Evolutionary conservation across 305 asterid species (phyloP), one percentile per base, ranked within the genome.

Genomic region (Vinca major): DNA sequence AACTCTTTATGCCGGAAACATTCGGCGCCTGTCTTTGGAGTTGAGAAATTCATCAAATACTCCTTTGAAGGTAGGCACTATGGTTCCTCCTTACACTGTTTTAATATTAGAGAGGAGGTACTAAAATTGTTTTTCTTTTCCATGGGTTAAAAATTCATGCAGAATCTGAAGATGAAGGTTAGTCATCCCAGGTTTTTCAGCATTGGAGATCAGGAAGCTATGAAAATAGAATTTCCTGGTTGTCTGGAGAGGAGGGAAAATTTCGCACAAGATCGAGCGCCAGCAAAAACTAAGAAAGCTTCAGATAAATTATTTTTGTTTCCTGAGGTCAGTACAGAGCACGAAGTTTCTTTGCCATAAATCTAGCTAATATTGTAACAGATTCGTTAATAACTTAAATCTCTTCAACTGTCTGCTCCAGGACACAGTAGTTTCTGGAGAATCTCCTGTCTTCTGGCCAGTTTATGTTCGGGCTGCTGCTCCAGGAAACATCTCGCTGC

Each of bases 391-490:
- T 67, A 72, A 50, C 62, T 71, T 72, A 41, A 54, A 36, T 66
- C 69, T 57, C 66, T 69, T 54, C 16, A 53, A 40, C 71, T n/a
- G 67, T 71, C 54, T 80, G 76, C 71, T 79, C 67, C 78, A 94
- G 99, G 80, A 75, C 51, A 72, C 82, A 47, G 62, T 84, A 72
- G 79, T 84, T 80, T 74, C 78, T 19, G 81, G 82, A 82, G 88
- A 84, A 78, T 60, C 76, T 53, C 91, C 96, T 6, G 62, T 88
- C 71, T 77, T 67, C 74, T 91, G 95, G 95, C 96, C 96, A 73
- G 93, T 94, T 60, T 94, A 96, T 97, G 85, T 94, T 82, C 85
- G 99, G 78, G 99, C 97, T 62, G 98, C 99, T 68, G 84, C 80
- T 72, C 78, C 93, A 41, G 99, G 99, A 79, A 89, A 86, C 73